Evolutionary conservation across 108 stramenopile species (phyloP), one percentile per base, ranked within the genome.

Genomic region (Fistulifera solaris): DNA sequence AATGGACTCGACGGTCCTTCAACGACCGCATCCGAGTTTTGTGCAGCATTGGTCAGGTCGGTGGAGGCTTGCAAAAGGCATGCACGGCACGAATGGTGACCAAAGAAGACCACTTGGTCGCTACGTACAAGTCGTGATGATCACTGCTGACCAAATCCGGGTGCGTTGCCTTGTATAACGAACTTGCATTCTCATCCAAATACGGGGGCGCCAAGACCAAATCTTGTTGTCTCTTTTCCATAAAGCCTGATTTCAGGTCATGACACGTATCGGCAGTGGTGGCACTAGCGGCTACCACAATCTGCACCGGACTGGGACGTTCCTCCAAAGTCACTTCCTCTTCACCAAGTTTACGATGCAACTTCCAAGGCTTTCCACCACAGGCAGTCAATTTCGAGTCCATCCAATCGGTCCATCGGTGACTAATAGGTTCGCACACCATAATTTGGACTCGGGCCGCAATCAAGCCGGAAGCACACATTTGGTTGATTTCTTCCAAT

Each of bases 331-430:
- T 68, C 19, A 56, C 61, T 10, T 58, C 65, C 5, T 59, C 44
- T 18, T 55, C 35, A 21, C 44, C 45, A 12, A 55, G 27, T 0
- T 56, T 67, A 12, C 31, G 16, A 10, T 61, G 61, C 28, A 90
- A 44, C 42, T 80, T 76, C 40, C 73, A 74, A 1, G 70, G 43
- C 56, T 71, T 72, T 8, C 89, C 89, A 49, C 89, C 89, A 42
- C 89, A 90, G 46, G 83, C 58, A 17, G 76, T 76, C 19, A 90
- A 50, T 55, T 77, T 55, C 22, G 74, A 68, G 59, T 90, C 89
- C 80, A 85, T 83, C 89, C 89, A 90, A 59, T 90, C 89, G 3
- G 82, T 86, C 89, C 89, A 90, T 11, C 66, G 58, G 14, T 79
- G 82, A 17, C 78, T 68, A 59, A 90, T 90, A 12, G 84, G 84